These are phyloP conservation scores for Linnemannia schmuckeri DNA, from an alignment of 192 early-diverging fungal genomes.

Conservation along the genomic window DNA sequence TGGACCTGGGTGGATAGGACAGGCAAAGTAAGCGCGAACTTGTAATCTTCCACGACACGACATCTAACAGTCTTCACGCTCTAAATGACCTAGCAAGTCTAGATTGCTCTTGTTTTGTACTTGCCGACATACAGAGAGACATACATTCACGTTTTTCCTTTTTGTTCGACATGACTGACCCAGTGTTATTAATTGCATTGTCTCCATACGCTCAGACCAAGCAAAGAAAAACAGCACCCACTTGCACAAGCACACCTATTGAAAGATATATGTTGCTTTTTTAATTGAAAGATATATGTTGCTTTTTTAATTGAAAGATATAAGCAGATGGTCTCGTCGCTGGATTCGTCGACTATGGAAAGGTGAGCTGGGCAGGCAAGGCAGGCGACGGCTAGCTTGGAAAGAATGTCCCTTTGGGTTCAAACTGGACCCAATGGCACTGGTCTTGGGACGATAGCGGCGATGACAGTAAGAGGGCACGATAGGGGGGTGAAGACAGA, in stretches of 20 bases:
- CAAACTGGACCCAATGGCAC: not conserved
- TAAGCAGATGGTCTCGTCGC: not conserved
- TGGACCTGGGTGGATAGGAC: not conserved
- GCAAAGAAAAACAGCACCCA: too few species aligned
- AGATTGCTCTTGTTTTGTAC: not conserved
- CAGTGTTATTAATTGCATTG: not conserved
- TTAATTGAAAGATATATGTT: too few species aligned
- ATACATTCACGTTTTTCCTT: not conserved
- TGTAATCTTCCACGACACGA: conserved; percentile 2
- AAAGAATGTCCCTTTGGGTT: not conserved
- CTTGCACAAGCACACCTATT: too few species aligned
- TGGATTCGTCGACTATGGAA: not conserved
- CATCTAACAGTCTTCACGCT: not conserved
- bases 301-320: too few species aligned
- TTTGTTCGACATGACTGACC: not conserved
- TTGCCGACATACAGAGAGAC: not conserved
- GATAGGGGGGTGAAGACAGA: not conserved
- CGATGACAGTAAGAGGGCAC: not conserved
- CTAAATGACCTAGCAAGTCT: not conserved
- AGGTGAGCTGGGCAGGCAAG: not conserved
- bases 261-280: too few species aligned
- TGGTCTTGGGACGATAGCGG: conserved; percentile 17
- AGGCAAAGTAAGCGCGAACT: not conserved
- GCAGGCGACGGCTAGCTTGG: not conserved
- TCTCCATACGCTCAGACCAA: too few species aligned